Percentiles rank a stretch among this genome's conserved stretches.
Evolutionary conservation across 2,329 filamentous ascomycete genomes (phyloP).

Genomic region (Trichoderma harzianum): DNA sequence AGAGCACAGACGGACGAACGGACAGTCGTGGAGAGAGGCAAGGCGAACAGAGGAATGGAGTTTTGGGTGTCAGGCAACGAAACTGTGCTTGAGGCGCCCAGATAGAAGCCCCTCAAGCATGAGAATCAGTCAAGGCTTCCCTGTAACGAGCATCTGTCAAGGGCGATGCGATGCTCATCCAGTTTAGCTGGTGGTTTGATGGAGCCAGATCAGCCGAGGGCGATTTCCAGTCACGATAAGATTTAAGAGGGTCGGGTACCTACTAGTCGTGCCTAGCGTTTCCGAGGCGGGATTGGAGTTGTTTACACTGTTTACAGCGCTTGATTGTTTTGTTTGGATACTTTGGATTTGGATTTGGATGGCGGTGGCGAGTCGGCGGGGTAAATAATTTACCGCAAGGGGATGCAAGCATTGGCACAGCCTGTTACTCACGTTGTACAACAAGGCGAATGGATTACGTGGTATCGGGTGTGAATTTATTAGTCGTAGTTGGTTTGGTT

Average conservation of each 20-base stretch:
- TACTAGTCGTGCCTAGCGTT: not conserved
- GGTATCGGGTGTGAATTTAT: not conserved
- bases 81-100: not conserved
- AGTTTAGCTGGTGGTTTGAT: not conserved
- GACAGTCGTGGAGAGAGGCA: not conserved
- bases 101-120: not conserved
- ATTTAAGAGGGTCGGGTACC: not conserved
- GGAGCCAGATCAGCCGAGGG: not conserved
- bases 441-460: not conserved
- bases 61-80: not conserved
- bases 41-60: not conserved
- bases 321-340: not conserved
- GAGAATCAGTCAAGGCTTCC: not conserved
- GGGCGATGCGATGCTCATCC: not conserved
- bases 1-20: not conserved
- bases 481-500: not conserved
- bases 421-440: not conserved
- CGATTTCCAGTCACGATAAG: not conserved
- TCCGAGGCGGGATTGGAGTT: not conserved
- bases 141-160: not conserved
- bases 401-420: not conserved
- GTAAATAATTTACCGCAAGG: constrained; percentile 10
- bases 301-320: not conserved
- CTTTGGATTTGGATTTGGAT: not conserved
- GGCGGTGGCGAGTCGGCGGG: constrained; percentile 2